phyloP scores from a whole-genome alignment of 441 rosid genomes.

The Brassica balearica region DNA sequence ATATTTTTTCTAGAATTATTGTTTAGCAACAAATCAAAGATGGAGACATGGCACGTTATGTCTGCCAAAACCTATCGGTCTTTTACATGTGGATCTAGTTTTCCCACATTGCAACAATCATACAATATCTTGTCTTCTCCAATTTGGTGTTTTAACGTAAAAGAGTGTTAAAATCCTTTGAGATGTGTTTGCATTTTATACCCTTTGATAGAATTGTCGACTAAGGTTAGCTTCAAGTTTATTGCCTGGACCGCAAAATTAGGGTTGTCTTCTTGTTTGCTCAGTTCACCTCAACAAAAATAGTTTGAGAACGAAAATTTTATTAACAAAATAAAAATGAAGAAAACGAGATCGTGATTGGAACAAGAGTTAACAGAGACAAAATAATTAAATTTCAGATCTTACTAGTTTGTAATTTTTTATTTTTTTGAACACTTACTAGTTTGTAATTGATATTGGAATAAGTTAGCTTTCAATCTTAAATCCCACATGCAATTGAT shows the following conservation, averaged over 20 bases:
- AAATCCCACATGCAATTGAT: constrained; percentile 25
- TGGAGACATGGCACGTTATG: constrained; percentile 40
- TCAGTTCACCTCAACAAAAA: not conserved
- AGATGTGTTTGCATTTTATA: not conserved
- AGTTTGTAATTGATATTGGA: not conserved
- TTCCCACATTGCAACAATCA: constrained; percentile 33
- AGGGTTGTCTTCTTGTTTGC: not conserved
- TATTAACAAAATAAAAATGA: not conserved
- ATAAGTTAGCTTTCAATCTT: constrained; percentile 2
- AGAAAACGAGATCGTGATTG: not conserved
- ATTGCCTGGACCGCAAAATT: not conserved
- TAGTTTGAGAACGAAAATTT: not conserved
- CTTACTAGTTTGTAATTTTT: not conserved
- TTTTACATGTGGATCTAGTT: constrained; percentile 46
- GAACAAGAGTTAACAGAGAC: not conserved
- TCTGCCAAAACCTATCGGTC: constrained; percentile 36
- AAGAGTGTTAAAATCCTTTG: not conserved
- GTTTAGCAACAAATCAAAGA: constrained; percentile 30
- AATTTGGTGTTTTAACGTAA: constrained; percentile 3
- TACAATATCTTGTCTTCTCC: constrained; percentile 40
- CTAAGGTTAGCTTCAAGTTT: not conserved
- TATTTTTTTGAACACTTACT: not conserved
- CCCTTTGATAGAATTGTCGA: not conserved
- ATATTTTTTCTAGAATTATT: constrained; percentile 9
- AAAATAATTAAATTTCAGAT: constrained; percentile 16